A percentile compares a stretch with the other conserved stretches of the same genome.
Conservation (phyloP, 2,329 filamentous ascomycete genomes). For the Ophiosphaerella narmari region DNA sequence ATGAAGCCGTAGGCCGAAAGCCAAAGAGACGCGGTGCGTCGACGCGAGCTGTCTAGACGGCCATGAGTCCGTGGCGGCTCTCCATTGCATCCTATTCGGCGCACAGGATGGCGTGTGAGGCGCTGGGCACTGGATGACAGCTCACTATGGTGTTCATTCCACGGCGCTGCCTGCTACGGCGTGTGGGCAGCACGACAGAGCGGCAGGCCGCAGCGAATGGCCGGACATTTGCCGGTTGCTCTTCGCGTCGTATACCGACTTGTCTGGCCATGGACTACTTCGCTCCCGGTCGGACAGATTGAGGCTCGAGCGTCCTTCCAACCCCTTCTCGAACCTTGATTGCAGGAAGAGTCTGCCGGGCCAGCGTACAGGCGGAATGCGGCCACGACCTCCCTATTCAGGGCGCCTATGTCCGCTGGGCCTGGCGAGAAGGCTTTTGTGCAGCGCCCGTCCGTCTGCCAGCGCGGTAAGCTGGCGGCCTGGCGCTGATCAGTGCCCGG, state of each 20-base stretch:
- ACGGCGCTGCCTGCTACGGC: no score
- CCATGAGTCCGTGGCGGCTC: conserved; percentile 8
- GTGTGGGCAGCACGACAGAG: no score
- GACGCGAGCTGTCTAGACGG: conserved; percentile 9
- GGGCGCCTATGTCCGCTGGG: conserved; percentile 3
- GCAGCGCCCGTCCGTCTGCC: neutral
- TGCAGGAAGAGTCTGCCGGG: conserved; percentile 19
- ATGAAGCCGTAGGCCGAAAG: conserved; percentile 2
- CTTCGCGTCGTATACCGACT: neutral
- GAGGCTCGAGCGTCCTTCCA: conserved; percentile 38
- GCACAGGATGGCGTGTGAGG: conserved; percentile 1
- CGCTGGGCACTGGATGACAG: neutral
- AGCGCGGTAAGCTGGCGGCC: neutral
- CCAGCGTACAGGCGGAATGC: conserved; percentile 6
- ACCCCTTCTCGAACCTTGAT: conserved; percentile 30
- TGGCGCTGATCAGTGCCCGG: neutral
- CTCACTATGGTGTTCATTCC: neutral
- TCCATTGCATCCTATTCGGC: conserved; percentile 28
- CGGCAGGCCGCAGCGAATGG: conserved; percentile 7
- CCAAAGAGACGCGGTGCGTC: conserved; percentile 17
- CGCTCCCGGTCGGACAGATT: conserved; percentile 1
- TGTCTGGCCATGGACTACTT: neutral
- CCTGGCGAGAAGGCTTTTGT: neutral
- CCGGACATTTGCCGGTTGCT: conserved; percentile 28
- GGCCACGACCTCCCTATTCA: conserved; percentile 7